Percentiles rank a stretch among this genome's conserved stretches.
phyloP scores from a whole-genome alignment of 169 alveolate genomes.

The Cryptosporidium felis region DNA sequence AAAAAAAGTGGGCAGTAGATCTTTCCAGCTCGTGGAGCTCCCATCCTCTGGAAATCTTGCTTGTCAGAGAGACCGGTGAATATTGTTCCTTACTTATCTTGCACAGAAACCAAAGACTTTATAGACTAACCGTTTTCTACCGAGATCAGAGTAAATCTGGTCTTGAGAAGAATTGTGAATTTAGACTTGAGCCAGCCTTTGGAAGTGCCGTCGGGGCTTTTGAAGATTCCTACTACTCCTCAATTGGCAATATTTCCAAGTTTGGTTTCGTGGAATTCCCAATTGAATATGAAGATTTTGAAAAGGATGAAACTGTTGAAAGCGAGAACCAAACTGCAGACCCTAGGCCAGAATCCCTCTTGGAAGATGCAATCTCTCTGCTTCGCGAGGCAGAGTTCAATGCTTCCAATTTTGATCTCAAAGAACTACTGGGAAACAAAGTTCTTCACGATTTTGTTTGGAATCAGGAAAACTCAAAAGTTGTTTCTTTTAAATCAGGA shows the following conservation, averaged over 20 bases:
- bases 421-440: neutral
- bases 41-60: constrained; percentile 49
- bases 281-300: neutral
- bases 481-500: neutral
- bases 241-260: neutral
- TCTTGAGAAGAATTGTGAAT: constrained; percentile 29
- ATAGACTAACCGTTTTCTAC: constrained; percentile 23
- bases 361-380: neutral
- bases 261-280: neutral
- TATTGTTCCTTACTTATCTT: neutral
- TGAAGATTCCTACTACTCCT: too few species aligned
- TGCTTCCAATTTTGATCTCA: neutral
- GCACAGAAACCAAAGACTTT: neutral
- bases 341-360: neutral
- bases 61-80: neutral
- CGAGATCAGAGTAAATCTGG: neutral
- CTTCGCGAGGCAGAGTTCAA: neutral
- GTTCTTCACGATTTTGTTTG: neutral
- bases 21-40: constrained; percentile 15
- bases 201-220: too few species aligned
- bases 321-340: neutral
- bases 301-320: neutral
- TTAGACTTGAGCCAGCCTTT: neutral
- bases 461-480: neutral
- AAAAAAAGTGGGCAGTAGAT: constrained; percentile 36